These are phyloP conservation scores for Daldinia loculata DNA, from an alignment of 495 filamentous ascomycete species.

Conservation along the genomic window DNA sequence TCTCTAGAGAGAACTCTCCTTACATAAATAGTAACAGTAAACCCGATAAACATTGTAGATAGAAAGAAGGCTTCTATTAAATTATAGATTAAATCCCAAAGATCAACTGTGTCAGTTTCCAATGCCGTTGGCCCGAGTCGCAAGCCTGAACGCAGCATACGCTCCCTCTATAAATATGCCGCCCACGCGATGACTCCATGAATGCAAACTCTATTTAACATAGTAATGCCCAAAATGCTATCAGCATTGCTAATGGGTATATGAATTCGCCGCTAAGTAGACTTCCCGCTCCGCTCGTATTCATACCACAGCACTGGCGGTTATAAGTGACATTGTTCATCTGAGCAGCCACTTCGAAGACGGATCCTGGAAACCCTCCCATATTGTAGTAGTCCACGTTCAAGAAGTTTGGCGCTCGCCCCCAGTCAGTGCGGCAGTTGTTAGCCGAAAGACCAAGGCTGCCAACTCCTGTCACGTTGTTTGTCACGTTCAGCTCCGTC, in stretches of 20 bases:
- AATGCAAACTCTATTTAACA: conserved; percentile 9
- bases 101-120: conserved; percentile 14
- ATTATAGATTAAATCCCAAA: conserved; percentile 7
- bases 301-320: conserved; percentile 73
- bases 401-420: conserved; percentile 81
- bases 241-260: conserved; percentile 15
- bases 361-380: conserved; percentile 74
- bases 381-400: conserved; percentile 90
- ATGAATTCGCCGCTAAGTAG: conserved; percentile 12
- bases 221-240: conserved; percentile 31
- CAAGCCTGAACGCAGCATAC: conserved; percentile 3
- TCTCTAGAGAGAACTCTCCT: background rate
- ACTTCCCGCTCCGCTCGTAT: conserved; percentile 37
- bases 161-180: conserved; percentile 33
- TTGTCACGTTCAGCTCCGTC: conserved; percentile 71
- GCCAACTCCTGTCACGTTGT: conserved; percentile 69
- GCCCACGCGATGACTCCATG: conserved; percentile 25
- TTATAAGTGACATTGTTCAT: conserved; percentile 88
- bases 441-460: conserved; percentile 75
- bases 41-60: no score
- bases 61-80: background rate
- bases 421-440: conserved; percentile 74
- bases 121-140: conserved; percentile 12
- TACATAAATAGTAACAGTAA: background rate
- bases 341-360: conserved; percentile 87